Percentiles rank a stretch among this genome's conserved stretches.
phyloP scores from a whole-genome alignment of 129 eudicot genomes.

The Flaveria brownii region DNA sequence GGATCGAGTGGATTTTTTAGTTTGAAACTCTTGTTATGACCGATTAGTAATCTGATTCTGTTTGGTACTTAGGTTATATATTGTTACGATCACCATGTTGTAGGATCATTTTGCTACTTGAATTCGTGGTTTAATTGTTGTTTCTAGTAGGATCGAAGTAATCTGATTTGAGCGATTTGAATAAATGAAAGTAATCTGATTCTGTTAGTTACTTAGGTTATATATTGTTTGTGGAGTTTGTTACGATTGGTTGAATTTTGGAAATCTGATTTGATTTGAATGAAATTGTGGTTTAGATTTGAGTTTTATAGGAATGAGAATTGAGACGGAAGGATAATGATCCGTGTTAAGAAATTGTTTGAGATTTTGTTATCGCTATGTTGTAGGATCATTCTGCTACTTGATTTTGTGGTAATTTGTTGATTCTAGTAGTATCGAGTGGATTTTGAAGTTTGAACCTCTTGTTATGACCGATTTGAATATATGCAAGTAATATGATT shows the following conservation, averaged over 20 bases:
- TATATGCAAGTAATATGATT: conserved; percentile 54
- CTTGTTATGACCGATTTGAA: too few relatives aligned
- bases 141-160: background rate
- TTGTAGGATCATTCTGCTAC: too few relatives aligned
- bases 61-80: background rate
- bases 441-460: background rate
- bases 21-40: background rate
- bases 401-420: background rate
- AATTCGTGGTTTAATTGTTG: background rate
- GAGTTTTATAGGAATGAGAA: too few relatives aligned
- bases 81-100: background rate
- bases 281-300: background rate
- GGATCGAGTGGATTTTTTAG: background rate
- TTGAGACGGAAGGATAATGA: too few relatives aligned
- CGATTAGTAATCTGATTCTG: conserved; percentile 18
- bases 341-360: too few relatives aligned
- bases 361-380: too few relatives aligned
- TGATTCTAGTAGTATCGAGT: background rate
- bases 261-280: background rate
- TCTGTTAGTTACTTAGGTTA: background rate
- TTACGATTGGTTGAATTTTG: background rate
- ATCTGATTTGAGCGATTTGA: background rate
- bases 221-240: background rate
- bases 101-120: conserved; percentile 11
- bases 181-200: conserved; percentile 53